Base-by-base conservation (phyloP, 2,329 filamentous ascomycete genomes). In the Pseudopithomyces maydicus region DNA sequence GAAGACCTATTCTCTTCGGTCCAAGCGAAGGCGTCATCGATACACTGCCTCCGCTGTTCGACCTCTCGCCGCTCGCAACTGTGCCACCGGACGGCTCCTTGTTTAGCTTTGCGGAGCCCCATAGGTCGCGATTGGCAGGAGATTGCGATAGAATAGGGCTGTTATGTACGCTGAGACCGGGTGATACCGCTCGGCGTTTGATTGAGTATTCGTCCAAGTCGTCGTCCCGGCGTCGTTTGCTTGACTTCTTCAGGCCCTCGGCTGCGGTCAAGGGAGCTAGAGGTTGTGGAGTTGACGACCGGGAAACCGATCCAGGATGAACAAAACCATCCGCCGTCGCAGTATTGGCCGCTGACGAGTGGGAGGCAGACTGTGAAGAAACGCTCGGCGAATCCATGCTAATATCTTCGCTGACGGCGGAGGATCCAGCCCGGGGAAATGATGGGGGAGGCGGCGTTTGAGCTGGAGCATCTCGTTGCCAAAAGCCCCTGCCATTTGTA, bases 111-210 rank as follows among this genome's bases (percentile, higher is more conserved):
- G 89, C 84, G 6, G 87, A 88, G n/a, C 89, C 89, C 89, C 90
- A 93, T 0, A 88, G 83, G 62, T 92, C 90, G 46, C 88, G 84
- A 71, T 94, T 88, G 62, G 90, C 84, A 1, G 93, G 92, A 54
- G 90, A 94, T 72, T 97, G 91, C 66, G 82, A 80, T 56, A 94
- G 85, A 35, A 97, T 83, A 1, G 94, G 94, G 59, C 91, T 96
- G 76, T 94, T 96, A 68, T 96, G 92, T 1, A 90, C 89, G 73
- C 92, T 96, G 82, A 97, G 88, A 15, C 93, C 91, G 0, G 94
- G 94, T 57, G 90, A 95, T 2, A 98, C 94, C 22, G 94, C 94
- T 42, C 94, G 86, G 15, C 94, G 86, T 78, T 98, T 98, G 80
- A 97, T 93, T 59, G 89, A 90, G 38, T 88, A 84, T 1, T 91